phyloP scores from a whole-genome alignment of 257 asterid genomes.

The Parsonsia alboflavescens region DNA sequence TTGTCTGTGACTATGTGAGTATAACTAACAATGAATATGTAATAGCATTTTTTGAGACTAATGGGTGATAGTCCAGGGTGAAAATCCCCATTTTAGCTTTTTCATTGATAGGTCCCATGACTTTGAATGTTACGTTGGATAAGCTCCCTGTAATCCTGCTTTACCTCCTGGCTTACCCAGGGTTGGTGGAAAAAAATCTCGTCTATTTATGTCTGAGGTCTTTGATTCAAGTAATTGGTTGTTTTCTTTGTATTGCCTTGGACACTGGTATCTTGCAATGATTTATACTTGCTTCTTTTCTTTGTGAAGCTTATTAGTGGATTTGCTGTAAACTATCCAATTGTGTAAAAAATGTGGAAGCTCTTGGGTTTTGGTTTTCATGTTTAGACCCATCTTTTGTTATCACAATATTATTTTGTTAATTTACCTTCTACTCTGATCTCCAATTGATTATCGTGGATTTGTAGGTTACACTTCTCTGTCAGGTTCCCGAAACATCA shows the following conservation, averaged over 20 bases:
- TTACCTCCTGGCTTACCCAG: neutral
- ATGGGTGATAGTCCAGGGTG: neutral
- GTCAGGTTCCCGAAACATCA: slow-evolving; percentile 78
- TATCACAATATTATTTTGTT: neutral
- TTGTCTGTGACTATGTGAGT: no score
- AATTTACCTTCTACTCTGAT: slow-evolving; percentile 8
- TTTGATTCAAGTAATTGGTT: slow-evolving; percentile 6
- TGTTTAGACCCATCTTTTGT: slow-evolving; percentile 1
- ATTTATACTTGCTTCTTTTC: neutral
- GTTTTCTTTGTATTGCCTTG: neutral
- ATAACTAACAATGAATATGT: no score
- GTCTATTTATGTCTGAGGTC: neutral
- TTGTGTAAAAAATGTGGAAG: neutral
- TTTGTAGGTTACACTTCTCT: slow-evolving; percentile 85
- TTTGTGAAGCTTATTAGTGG: neutral
- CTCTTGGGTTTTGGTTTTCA: neutral
- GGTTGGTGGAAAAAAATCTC: neutral
- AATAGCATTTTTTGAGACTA: no score
- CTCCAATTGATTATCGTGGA: slow-evolving; percentile 11
- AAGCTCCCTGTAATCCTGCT: neutral
- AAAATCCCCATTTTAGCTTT: no score
- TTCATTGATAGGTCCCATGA: neutral
- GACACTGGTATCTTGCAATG: neutral
- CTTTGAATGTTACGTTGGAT: neutral
- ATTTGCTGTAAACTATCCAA: neutral